Evolutionary conservation across 2,329 filamentous ascomycete genomes (phyloP).

Genomic region (Arachnopeziza araneosa): DNA sequence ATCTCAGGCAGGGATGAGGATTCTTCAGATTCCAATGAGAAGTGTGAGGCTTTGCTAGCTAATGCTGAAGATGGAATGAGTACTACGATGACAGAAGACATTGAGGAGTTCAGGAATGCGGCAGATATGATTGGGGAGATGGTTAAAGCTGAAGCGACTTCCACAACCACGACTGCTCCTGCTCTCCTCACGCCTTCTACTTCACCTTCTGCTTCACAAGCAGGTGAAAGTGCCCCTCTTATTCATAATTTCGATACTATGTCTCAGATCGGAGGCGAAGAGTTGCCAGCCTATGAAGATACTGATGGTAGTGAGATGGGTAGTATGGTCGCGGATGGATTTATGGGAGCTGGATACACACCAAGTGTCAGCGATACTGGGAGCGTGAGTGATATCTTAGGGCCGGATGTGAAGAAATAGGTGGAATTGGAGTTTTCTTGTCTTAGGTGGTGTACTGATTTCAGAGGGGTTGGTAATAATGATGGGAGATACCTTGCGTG

Average conservation of each 20-base stretch:
- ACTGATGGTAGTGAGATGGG: slow-evolving; percentile 20
- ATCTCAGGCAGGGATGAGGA: slow-evolving; percentile 11
- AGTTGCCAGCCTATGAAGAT: slow-evolving; percentile 26
- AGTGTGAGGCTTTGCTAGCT: slow-evolving; percentile 9
- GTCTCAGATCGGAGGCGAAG: slow-evolving; percentile 9
- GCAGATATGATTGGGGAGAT: slow-evolving; percentile 22
- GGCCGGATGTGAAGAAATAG: slow-evolving; percentile 21
- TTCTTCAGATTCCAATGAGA: slow-evolving; percentile 21
- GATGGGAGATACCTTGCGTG: background rate
- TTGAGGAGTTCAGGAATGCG: slow-evolving; percentile 20
- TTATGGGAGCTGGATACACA: slow-evolving; percentile 21
- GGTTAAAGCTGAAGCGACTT: slow-evolving; percentile 13
- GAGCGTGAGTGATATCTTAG: slow-evolving; percentile 24
- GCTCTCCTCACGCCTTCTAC: background rate
- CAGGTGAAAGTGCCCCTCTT: background rate
- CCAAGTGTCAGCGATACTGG: slow-evolving; percentile 15
- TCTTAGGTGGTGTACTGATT: background rate
- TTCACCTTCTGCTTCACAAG: background rate
- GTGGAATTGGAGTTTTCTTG: background rate
- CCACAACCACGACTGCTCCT: background rate
- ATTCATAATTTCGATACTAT: background rate
- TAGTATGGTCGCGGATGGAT: slow-evolving; percentile 25
- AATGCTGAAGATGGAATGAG: slow-evolving; percentile 20
- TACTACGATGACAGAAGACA: slow-evolving; percentile 17
- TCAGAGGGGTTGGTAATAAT: background rate